phyloP scores from a whole-genome alignment of 2,329 filamentous ascomycete genomes.

The Botrytis cinerea region DNA sequence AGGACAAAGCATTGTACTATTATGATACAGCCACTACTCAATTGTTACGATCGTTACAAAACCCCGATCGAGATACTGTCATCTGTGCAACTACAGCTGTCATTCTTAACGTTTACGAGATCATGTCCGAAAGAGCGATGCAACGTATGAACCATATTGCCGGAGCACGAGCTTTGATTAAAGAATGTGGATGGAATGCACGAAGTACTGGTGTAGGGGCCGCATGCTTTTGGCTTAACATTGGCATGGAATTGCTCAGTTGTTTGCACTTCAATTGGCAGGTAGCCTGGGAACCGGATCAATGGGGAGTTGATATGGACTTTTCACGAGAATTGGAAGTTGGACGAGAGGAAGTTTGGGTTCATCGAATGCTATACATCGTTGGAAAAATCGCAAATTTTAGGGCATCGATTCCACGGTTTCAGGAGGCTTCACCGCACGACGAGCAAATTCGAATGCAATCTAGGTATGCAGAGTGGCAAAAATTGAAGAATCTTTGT shows the following conservation, averaged over 20 bases:
- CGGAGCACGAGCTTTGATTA: slow-evolving; percentile 80
- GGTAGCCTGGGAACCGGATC: slow-evolving; percentile 84
- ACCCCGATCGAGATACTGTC: slow-evolving; percentile 79
- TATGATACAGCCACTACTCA: slow-evolving; percentile 84
- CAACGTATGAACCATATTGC: slow-evolving; percentile 89
- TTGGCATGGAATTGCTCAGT: slow-evolving; percentile 85
- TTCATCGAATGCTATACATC: slow-evolving; percentile 85
- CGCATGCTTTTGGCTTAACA: slow-evolving; percentile 93
- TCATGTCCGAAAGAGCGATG: slow-evolving; percentile 79
- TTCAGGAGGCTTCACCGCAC: slow-evolving; percentile 59
- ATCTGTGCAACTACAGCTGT: slow-evolving; percentile 87
- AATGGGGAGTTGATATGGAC: slow-evolving; percentile 84
- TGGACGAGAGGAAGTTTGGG: slow-evolving; percentile 80
- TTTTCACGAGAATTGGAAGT: slow-evolving; percentile 59
- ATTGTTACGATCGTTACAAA: slow-evolving; percentile 74
- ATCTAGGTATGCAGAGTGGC: slow-evolving; percentile 74
- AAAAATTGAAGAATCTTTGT: slow-evolving; percentile 74
- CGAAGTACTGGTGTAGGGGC: slow-evolving; percentile 75
- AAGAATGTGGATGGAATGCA: slow-evolving; percentile 87
- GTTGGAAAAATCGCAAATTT: slow-evolving; percentile 87
- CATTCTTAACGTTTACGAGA: slow-evolving; percentile 88
- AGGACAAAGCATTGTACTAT: slow-evolving; percentile 78
- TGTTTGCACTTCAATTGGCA: slow-evolving; percentile 87
- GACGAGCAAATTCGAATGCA: slow-evolving; percentile 65
- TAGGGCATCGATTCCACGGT: slow-evolving; percentile 66